Base-by-base conservation (phyloP, 352 stramenopile genomes). In the Globisporangium orthogonon region DNA sequence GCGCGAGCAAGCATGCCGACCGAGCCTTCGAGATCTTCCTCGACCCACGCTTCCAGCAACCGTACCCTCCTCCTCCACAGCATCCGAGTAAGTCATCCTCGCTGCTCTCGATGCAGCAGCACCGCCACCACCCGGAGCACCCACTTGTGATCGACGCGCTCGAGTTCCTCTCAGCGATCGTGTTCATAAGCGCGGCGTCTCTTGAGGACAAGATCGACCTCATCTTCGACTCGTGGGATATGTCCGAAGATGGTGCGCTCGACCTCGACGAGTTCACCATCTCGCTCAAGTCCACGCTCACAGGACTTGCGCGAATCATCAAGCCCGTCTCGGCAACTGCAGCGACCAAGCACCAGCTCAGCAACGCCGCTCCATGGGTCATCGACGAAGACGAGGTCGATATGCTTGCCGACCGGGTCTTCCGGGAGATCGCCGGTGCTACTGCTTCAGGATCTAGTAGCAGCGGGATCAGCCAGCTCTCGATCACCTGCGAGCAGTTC, bases 181-280 rank as follows among this genome's bases (percentile, higher is more conserved):
- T 71, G 4, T 89, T 93, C 50, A 79, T 92, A 46, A 72, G 73
- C 14, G 66, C 71, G 0, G 66, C 70, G 18, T 61, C 77, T 0
- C 60, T 89, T 29, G 73, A 91, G 18, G 83, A 93, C 58, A 94
- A 94, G 56, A 74, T 91, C 45, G 81, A 93, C 46, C 63, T 93
- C 61, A 49, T 94, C 7, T 93, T 91, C 60, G 85, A 94, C 58
- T 91, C 83, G 50, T 93, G 81, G 82, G 85, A 93, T 60, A 90
- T 94, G 80, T 94, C 83, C 0, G 80, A 91, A 54, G 83, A 92
- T 35, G 79, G 76, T 35, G 74, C 70, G 51, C 60, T 94, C 55
- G 78, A 92, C 53, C 58, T 94, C 37, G 84, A 91, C 37, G 83
- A 94, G 59, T 83, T 91, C 55, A 91, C 78, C n/a, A 91, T 94